phyloP scores from a whole-genome alignment of 352 stramenopile species.

The Globisporangium paddicum region DNA sequence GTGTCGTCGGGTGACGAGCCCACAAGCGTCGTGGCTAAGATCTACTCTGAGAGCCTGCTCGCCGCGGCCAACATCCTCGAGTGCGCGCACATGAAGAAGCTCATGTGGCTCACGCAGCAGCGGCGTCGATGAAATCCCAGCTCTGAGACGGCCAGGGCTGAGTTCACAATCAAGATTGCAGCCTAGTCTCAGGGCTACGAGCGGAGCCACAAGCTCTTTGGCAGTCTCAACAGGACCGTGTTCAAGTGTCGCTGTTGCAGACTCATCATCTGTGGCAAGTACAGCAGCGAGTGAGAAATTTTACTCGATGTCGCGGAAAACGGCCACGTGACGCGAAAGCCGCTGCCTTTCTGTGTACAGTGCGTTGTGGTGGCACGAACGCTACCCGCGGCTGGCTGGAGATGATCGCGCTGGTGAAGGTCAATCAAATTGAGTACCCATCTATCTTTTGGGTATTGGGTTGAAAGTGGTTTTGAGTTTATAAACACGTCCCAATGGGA shows the following conservation, averaged over 20 bases:
- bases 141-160: no score
- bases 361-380: constrained; percentile 55
- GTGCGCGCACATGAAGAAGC: constrained; percentile 28
- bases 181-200: background rate
- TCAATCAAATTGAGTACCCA: no score
- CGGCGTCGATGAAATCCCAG: background rate
- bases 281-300: constrained; percentile 15
- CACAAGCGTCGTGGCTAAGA: constrained; percentile 19
- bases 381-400: constrained; percentile 35
- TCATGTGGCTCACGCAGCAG: constrained; percentile 25
- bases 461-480: no score
- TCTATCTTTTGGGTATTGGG: no score
- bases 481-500: no score
- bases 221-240: constrained; percentile 6
- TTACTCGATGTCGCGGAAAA: constrained; percentile 27
- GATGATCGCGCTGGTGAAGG: no score
- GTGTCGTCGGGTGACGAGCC: constrained; percentile 35
- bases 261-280: constrained; percentile 18
- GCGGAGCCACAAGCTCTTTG: constrained; percentile 1
- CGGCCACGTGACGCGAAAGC: constrained; percentile 27
- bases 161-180: background rate
- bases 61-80: constrained; percentile 17
- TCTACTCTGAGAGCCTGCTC: constrained; percentile 35
- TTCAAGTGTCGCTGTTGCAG: constrained; percentile 9
- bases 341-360: constrained; percentile 54